Conservation (phyloP, 192 early-diverging fungal genomes). For the Coemansia sp. region DNA sequence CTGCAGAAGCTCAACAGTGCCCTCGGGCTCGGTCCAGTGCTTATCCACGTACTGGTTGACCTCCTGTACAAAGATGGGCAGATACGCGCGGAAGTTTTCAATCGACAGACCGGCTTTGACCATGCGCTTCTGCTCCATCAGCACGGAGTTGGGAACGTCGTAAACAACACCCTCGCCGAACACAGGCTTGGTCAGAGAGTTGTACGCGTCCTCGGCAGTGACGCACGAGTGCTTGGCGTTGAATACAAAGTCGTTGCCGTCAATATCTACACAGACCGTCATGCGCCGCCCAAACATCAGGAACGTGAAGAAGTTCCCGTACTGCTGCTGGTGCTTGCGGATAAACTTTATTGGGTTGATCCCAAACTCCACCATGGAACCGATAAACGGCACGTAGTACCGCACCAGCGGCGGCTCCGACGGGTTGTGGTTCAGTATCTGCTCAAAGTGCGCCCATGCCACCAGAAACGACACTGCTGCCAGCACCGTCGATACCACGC, state of each 20-base stretch:
- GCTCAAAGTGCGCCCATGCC: slow-evolving; percentile 52
- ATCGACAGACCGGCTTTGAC: slow-evolving; percentile 89
- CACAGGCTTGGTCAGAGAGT: slow-evolving; percentile 86
- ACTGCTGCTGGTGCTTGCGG: slow-evolving; percentile 72
- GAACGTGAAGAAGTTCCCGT: slow-evolving; percentile 92
- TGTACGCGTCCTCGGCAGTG: slow-evolving; percentile 92
- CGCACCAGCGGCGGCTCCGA: slow-evolving; percentile 69
- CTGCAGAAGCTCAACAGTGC: slow-evolving; percentile 67
- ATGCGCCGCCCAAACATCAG: slow-evolving; percentile 87
- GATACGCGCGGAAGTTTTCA: slow-evolving; percentile 82
- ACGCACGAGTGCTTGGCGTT: slow-evolving; percentile 84
- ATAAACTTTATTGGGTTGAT: slow-evolving; percentile 87
- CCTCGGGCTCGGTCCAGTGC: slow-evolving; percentile 58
- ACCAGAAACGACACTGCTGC: slow-evolving; percentile 28
- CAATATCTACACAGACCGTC: slow-evolving; percentile 82
- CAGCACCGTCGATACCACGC: slow-evolving; percentile 24
- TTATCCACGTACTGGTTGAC: slow-evolving; percentile 71
- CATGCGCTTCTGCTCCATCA: slow-evolving; percentile 99
- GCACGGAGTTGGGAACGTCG: slow-evolving; percentile 84
- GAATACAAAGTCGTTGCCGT: slow-evolving; percentile 97
- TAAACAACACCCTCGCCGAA: slow-evolving; percentile 96
- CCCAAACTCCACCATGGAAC: slow-evolving; percentile 83
- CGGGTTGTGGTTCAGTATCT: slow-evolving; percentile 34
- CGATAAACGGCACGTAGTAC: slow-evolving; percentile 85
- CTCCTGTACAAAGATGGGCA: slow-evolving; percentile 85